Conservation (phyloP, 2,329 filamentous ascomycete genomes). For the Neonectria sp. region DNA sequence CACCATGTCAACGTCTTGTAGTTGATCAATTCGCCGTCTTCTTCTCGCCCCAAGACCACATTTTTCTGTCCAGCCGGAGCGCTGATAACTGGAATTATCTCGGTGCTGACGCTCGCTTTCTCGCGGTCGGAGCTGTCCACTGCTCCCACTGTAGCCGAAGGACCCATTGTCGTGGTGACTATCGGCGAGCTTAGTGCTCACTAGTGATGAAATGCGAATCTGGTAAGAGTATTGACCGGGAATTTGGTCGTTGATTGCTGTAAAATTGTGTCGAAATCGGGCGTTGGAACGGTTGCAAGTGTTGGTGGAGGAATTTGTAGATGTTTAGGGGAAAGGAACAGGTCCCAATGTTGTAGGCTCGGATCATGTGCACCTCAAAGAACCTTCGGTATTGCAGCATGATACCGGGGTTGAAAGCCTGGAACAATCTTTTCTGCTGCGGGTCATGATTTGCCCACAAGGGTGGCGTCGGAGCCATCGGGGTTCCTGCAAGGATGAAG, state of each 20-base stretch:
- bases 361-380: neutral
- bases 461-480: neutral
- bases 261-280: neutral
- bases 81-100: neutral
- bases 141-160: neutral
- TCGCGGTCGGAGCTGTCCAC: neutral
- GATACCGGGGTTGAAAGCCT: neutral
- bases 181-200: no score
- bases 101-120: neutral
- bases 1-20: conserved; percentile 58
- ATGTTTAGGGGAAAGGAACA: neutral
- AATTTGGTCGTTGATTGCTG: neutral
- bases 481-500: conserved; percentile 2
- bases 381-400: neutral
- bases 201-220: neutral
- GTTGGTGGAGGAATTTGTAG: neutral
- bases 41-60: conserved; percentile 26
- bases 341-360: neutral
- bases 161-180: neutral
- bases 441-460: neutral
- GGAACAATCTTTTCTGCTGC: neutral
- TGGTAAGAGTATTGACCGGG: neutral
- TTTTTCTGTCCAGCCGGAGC: neutral
- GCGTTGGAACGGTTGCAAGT: neutral
- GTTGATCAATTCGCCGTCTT: conserved; percentile 48